Evolutionary conservation across 192 early-diverging fungal genomes (phyloP), one percentile per base, ranked within the genome.

Genomic region (Chytriomyces hyalinus): DNA sequence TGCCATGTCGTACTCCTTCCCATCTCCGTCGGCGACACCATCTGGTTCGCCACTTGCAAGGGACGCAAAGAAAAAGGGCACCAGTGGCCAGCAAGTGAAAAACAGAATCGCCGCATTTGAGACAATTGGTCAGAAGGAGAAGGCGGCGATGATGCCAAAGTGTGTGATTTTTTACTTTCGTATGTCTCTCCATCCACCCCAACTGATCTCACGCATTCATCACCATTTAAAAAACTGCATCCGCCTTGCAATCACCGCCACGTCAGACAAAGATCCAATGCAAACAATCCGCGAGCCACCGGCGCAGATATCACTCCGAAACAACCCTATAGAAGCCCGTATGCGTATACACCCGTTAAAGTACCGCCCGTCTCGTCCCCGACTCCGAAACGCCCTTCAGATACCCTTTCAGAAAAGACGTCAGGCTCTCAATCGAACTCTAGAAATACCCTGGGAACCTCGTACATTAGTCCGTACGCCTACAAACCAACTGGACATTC

Each of bases 391-490:
- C 44, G 49, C 60, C 44, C 57, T 48, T 17, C 71, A 13, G 20
- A n/a, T 24, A 20, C 49, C 11, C 20, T 50, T 15, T 70, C 68
- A 44, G 20, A 64, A 36, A 36, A 13, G 24, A 67, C 57, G 20
- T 4, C n/a, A 15, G 13, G 13, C 17, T n/a, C 59, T n/a, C 59
- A n/a, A 28, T 24, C 13, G n/a, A 59, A 59, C 28, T 24, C 8
- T 9, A 73, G 62, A 26, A 73, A 73, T 73, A 73, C 71, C 71
- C 20, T 36, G 36, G 45, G 65, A 11, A 13, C 36, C 36, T 20
- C 22, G 6, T 73, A 75, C 50, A 64, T 75, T 45, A 75, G 73
- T 66, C 73, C 73, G 9, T 75, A 75, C 46, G 73, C 73, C 20
- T 75, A 75, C 49, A 28, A 64, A 15, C 73, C 73, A 13, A 57